Evolutionary conservation across 768 basidiomycete genomes (phyloP).

Genomic region (Leccinum ochraceum): DNA sequence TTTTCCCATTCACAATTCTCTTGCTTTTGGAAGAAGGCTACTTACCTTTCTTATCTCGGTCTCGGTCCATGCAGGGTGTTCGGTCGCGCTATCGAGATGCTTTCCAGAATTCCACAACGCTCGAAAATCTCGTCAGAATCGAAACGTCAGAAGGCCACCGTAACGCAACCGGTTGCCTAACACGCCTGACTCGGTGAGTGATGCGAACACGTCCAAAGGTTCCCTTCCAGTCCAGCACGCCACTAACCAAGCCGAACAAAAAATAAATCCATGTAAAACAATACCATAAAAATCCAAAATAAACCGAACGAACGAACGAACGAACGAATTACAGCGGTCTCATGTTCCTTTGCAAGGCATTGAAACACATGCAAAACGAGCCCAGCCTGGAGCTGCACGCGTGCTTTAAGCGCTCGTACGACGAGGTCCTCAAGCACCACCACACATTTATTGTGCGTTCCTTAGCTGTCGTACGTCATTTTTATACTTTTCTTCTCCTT

Average conservation of each 20-base stretch:
- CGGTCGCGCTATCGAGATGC: constrained; percentile 50
- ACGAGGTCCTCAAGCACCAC: constrained; percentile 64
- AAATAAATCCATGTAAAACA: constrained; percentile 1
- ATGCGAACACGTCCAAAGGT: constrained; percentile 22
- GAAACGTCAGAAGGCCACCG: constrained; percentile 46
- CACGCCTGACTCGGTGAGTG: constrained; percentile 62
- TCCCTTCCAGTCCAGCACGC: not conserved
- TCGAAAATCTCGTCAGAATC: constrained; percentile 59
- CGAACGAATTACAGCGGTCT: constrained; percentile 50
- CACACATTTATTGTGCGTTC: constrained; percentile 68
- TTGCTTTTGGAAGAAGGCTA: constrained; percentile 10
- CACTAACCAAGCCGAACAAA: constrained; percentile 5
- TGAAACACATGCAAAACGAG: constrained; percentile 65
- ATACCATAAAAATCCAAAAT: not conserved
- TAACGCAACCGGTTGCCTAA: constrained; percentile 61
- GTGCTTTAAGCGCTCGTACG: constrained; percentile 74
- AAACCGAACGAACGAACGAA: constrained; percentile 1
- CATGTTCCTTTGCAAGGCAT: constrained; percentile 64
- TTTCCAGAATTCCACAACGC: constrained; percentile 48
- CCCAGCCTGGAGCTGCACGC: constrained; percentile 52
- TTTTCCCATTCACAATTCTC: constrained; percentile 16
- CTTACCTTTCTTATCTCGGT: constrained; percentile 9
- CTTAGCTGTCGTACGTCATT: constrained; percentile 32
- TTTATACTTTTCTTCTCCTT: not conserved
- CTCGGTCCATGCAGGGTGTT: constrained; percentile 53